Base-by-base conservation (phyloP, 768 basidiomycete genomes). In the Mycena amicta region DNA sequence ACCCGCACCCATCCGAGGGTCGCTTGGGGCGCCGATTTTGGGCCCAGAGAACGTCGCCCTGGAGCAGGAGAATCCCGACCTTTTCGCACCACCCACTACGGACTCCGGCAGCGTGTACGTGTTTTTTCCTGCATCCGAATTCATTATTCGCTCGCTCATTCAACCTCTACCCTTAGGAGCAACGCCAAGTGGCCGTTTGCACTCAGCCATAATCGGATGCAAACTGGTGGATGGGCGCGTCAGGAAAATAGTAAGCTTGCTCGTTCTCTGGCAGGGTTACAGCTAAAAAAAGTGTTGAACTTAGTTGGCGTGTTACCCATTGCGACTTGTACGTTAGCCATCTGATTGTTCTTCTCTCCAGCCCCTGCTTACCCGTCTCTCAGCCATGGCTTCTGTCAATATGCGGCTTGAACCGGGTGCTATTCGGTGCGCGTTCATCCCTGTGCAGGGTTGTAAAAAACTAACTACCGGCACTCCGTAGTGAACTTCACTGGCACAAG, bases 181-280 rank as follows among this genome's bases (percentile, higher is more conserved):
- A 83, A 84, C 58, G 76, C 79, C 25, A 84, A 85, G 66, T 85
- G 85, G 85, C 78, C 85, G 0, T 83, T 85, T 66, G 69, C 70
- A 57, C 65, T 85, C 40, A 84, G 82, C 54, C 80, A 80, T 64
- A 85, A 83, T 60, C 78, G 82, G n/a, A 67, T 87, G 16, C 79
- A 80, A 57, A 77, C 77, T 0, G 85, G 84, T 13, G 85, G 85
- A 0, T 87, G 85, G 85, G 82, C 83, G 26, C 75, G 84, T 40
- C 77, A 84, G 62, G 75, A 84, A 68, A 83, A 83, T 53, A 65
- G 82, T 81, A 49, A 15, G 75, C 52, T 23, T 27, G 1, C 22
- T 49, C n/a, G n/a, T n/a, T n/a, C n/a, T n/a, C n/a, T n/a, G n/a
- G n/a, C n/a, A n/a, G n/a, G n/a, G n/a, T n/a, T n/a, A n/a, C n/a